A percentile compares a stretch with the other conserved stretches of the same genome.
These are phyloP conservation scores for Myxozyma udenii DNA, from an alignment of 805 yeast species.

Conservation along the genomic window DNA sequence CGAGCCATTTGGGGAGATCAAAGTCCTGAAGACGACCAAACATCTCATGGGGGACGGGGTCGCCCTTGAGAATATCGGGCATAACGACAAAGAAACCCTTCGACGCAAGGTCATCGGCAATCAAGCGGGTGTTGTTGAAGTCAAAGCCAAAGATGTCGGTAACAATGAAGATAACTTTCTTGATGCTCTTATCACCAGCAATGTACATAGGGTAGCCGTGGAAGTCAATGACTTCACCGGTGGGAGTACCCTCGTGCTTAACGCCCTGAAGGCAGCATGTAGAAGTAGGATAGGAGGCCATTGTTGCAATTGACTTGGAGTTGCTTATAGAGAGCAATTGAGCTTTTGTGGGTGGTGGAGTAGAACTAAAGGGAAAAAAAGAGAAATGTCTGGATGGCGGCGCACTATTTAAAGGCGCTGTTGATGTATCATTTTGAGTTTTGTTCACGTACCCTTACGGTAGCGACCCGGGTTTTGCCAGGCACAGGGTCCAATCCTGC, in stretches of 20 bases:
- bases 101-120: slow-evolving; percentile 51
- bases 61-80: slow-evolving; percentile 69
- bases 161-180: slow-evolving; percentile 54
- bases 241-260: slow-evolving; percentile 26
- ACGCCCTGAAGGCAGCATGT: slow-evolving; percentile 29
- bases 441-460: too few species aligned
- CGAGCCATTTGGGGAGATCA: slow-evolving; percentile 49
- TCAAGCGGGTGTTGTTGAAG: slow-evolving; percentile 54
- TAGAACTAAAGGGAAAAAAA: too few species aligned
- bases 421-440: too few species aligned
- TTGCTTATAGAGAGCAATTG: too few species aligned
- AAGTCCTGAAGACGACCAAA: slow-evolving; percentile 24
- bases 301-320: too few species aligned
- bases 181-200: slow-evolving; percentile 48
- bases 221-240: slow-evolving; percentile 27
- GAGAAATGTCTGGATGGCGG: too few species aligned
- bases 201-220: slow-evolving; percentile 44
- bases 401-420: too few species aligned
- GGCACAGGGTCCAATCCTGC: too few species aligned
- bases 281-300: slow-evolving; percentile 28
- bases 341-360: too few species aligned
- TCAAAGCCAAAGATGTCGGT: slow-evolving; percentile 70
- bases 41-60: slow-evolving; percentile 42
- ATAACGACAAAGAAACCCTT: slow-evolving; percentile 62
- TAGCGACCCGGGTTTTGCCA: too few species aligned